Conservation (phyloP, 1,284 basidiomycete species). For the Ceratobasidium sp. region DNA sequence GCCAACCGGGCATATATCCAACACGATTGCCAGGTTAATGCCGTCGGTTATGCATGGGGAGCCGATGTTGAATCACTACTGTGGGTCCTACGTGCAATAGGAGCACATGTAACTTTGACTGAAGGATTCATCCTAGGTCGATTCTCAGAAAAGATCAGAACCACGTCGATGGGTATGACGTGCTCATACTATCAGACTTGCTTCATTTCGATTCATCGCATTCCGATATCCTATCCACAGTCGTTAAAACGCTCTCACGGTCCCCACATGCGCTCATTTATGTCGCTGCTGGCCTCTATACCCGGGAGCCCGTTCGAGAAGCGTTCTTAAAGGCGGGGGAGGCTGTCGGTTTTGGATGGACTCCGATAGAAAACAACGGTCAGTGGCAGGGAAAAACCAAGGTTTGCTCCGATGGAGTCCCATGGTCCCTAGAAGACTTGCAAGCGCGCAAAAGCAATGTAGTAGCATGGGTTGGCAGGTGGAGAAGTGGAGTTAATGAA, state of each 20-base stretch:
- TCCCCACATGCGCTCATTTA: constrained; percentile 56
- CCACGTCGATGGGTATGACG: constrained; percentile 55
- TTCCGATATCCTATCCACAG: constrained; percentile 60
- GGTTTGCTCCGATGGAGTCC: constrained; percentile 16
- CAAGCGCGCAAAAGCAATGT: constrained; percentile 44
- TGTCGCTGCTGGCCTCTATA: constrained; percentile 70
- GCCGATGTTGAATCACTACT: constrained; percentile 54
- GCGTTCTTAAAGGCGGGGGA: constrained; percentile 58
- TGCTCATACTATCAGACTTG: constrained; percentile 70
- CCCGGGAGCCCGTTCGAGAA: constrained; percentile 58
- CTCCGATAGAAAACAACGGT: constrained; percentile 50
- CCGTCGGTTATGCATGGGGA: constrained; percentile 69
- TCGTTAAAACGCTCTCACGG: constrained; percentile 57
- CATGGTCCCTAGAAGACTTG: constrained; percentile 41
- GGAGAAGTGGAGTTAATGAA: constrained; percentile 35
- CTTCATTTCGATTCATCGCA: constrained; percentile 71
- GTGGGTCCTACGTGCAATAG: constrained; percentile 51
- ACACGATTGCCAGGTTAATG: constrained; percentile 54
- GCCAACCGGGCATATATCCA: constrained; percentile 54
- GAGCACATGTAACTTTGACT: not conserved
- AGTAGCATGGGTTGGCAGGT: constrained; percentile 44
- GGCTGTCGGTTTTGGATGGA: constrained; percentile 56
- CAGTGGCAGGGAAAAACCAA: constrained; percentile 40
- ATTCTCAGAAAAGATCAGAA: no score
- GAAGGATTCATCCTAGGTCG: constrained; percentile 32